phyloP scores from a whole-genome alignment of 177 flowering plant species.

The Vitis hybrid region DNA sequence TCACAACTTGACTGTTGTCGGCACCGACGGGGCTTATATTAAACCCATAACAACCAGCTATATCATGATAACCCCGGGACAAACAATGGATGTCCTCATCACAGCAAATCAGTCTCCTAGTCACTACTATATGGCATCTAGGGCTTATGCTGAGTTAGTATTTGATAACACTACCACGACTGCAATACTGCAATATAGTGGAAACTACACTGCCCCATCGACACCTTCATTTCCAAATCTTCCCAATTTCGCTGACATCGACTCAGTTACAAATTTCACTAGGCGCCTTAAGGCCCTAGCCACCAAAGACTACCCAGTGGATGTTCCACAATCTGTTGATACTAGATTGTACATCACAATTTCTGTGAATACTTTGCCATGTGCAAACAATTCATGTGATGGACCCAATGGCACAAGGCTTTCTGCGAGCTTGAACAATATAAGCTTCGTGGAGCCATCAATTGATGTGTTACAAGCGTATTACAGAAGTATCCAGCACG shows the following conservation, averaged over 20 bases:
- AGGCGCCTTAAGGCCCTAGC: slow-evolving; percentile 20
- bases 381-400: slow-evolving; percentile 20
- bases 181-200: slow-evolving; percentile 28
- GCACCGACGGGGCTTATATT: slow-evolving; percentile 32
- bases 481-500: slow-evolving; percentile 20
- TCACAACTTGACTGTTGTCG: slow-evolving; percentile 42
- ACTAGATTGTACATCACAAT: slow-evolving; percentile 17
- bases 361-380: slow-evolving; percentile 22
- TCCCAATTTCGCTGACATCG: slow-evolving; percentile 18
- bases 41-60: slow-evolving; percentile 25
- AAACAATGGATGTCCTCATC: slow-evolving; percentile 23
- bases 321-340: slow-evolving; percentile 26
- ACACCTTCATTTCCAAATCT: slow-evolving; percentile 18
- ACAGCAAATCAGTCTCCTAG: no score
- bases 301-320: slow-evolving; percentile 22
- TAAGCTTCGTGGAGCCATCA: slow-evolving; percentile 25
- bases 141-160: slow-evolving; percentile 7
- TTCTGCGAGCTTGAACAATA: slow-evolving; percentile 47
- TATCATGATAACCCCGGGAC: slow-evolving; percentile 46
- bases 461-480: slow-evolving; percentile 36
- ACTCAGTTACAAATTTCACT: slow-evolving; percentile 18
- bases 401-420: slow-evolving; percentile 30
- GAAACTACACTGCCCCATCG: slow-evolving; percentile 8
- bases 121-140: slow-evolving; percentile 39
- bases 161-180: slow-evolving; percentile 36